Evolutionary conservation across 306 rosid genomes (phyloP).

Genomic region (Aeschynomene evenia): DNA sequence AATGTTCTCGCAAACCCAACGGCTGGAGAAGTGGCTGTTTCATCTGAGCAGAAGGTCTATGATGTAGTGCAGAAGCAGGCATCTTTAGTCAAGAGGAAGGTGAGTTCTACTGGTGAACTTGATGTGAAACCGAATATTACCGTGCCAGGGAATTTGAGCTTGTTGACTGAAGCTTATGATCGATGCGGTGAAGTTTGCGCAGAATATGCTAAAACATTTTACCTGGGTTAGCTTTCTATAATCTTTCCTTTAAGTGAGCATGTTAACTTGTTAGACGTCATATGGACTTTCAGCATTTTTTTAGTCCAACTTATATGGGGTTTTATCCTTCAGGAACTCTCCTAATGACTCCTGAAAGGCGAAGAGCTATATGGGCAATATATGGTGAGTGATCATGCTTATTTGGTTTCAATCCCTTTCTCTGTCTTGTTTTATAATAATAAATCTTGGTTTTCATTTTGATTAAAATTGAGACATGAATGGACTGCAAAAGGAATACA

Average conservation of each 20-base stretch:
- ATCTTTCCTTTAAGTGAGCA: constrained; percentile 41
- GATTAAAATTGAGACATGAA: not conserved
- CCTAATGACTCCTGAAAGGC: constrained; percentile 80
- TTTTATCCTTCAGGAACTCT: constrained; percentile 62
- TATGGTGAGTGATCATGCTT: constrained; percentile 59
- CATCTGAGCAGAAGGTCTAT: constrained; percentile 70
- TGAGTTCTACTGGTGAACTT: constrained; percentile 46
- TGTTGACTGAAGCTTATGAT: constrained; percentile 63
- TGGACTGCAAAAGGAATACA: constrained; percentile 3
- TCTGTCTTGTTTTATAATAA: not conserved
- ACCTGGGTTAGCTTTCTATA: constrained; percentile 59
- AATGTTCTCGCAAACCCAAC: constrained; percentile 68
- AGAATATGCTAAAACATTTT: constrained; percentile 64
- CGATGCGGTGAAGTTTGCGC: constrained; percentile 63
- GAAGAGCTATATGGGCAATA: constrained; percentile 88
- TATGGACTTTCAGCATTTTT: constrained; percentile 22
- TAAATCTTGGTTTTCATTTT: not conserved
- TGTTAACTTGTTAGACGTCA: constrained; percentile 26
- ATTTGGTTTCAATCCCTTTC: constrained; percentile 16
- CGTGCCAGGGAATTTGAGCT: constrained; percentile 60
- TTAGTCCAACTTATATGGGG: constrained; percentile 13
- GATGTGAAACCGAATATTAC: constrained; percentile 54
- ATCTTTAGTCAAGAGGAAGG: constrained; percentile 61
- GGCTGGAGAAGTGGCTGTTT: constrained; percentile 48
- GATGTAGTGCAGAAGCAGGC: constrained; percentile 76